phyloP scores from a whole-genome alignment of 305 asterid genomes.

The Fraxinus greggii region DNA sequence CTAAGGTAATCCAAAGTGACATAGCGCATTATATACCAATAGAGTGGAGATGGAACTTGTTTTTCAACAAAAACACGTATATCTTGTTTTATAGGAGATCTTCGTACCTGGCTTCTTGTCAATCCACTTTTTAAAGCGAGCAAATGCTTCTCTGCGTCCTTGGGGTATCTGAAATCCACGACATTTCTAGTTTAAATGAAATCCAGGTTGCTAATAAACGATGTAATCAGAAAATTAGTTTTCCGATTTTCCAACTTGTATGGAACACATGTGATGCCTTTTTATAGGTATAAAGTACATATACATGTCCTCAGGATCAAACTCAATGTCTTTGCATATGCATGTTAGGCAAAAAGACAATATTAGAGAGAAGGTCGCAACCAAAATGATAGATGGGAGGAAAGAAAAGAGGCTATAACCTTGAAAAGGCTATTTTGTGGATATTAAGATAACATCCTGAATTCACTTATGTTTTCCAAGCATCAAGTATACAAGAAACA shows the following conservation, averaged over 20 bases:
- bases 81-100: not conserved
- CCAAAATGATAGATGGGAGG: not conserved
- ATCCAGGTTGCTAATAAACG: not conserved
- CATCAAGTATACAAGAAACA: not conserved
- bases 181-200: not conserved
- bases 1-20: not conserved
- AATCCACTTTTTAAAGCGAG: slow-evolving; percentile 89
- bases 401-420: not conserved
- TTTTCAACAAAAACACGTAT: not conserved
- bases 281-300: not conserved
- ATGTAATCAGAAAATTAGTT: not conserved
- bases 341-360: not conserved
- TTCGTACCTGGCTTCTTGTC: slow-evolving; percentile 78
- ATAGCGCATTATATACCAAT: not conserved
- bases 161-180: slow-evolving; percentile 67
- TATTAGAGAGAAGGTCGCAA: not conserved
- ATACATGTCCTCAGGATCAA: not conserved
- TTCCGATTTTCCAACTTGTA: not conserved
- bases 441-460: not conserved
- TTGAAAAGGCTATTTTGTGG: not conserved
- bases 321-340: not conserved
- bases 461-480: not conserved
- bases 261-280: not conserved
- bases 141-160: slow-evolving; percentile 92
- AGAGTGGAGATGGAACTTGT: not conserved